Conservation (phyloP, 768 basidiomycete genomes). For the Leccinum incarnatum region DNA sequence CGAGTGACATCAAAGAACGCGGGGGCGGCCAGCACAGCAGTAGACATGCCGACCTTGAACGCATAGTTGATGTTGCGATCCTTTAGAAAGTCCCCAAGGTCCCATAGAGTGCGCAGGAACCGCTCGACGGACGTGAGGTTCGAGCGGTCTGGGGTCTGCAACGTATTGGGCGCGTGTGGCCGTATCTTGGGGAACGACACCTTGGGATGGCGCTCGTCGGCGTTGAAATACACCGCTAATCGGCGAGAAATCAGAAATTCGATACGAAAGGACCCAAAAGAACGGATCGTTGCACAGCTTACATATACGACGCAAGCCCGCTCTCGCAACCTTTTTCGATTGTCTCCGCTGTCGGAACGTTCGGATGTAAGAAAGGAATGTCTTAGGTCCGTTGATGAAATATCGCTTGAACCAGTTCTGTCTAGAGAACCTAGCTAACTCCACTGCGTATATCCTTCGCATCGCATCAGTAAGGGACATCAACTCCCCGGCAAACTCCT, state of each 20-base stretch:
- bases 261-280: neutral
- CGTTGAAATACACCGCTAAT: conserved; percentile 53
- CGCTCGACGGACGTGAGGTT: conserved; percentile 60
- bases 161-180: conserved; percentile 82
- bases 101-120: conserved; percentile 72
- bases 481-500: conserved; percentile 89
- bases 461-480: conserved; percentile 82
- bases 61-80: conserved; percentile 85
- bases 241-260: conserved; percentile 3
- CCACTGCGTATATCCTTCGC: conserved; percentile 69
- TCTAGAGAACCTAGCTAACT: conserved; percentile 43
- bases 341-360: conserved; percentile 13
- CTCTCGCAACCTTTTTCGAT: conserved; percentile 14
- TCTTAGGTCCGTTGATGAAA: conserved; percentile 25
- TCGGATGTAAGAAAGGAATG: conserved; percentile 21
- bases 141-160: conserved; percentile 68
- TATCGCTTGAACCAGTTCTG: conserved; percentile 41
- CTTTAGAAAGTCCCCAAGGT: conserved; percentile 56
- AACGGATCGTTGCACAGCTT: conserved; percentile 15
- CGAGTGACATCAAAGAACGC: conserved; percentile 83
- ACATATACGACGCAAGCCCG: conserved; percentile 43
- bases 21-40: conserved; percentile 78
- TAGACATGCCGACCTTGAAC: conserved; percentile 82
- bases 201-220: conserved; percentile 44
- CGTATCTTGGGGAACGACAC: conserved; percentile 78